phyloP scores from a whole-genome alignment of 2,329 filamentous ascomycete genomes.

The Hypoxylon sp. region DNA sequence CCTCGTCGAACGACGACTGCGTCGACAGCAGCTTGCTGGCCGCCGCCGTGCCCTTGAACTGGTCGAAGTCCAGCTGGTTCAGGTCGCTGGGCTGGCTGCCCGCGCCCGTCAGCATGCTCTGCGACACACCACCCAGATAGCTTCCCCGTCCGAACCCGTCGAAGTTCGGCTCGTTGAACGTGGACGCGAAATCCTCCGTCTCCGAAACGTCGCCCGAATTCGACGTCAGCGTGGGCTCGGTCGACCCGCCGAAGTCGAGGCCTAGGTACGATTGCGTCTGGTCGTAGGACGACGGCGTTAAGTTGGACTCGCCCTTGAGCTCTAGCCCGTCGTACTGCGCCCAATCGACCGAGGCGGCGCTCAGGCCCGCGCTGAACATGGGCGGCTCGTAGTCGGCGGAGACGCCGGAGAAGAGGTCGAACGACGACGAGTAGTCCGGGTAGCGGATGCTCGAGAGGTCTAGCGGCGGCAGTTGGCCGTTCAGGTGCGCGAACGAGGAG shows the following conservation, averaged over 20 bases:
- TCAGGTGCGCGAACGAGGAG: conserved; percentile 67
- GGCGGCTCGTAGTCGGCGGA: conserved; percentile 70
- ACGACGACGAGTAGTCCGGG: conserved; percentile 64
- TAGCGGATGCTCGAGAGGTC: conserved; percentile 72
- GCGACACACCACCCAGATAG: conserved; percentile 63
- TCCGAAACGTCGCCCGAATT: conserved; percentile 78
- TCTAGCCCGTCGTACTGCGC: conserved; percentile 67
- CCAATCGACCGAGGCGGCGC: conserved; percentile 70
- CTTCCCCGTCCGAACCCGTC: conserved; percentile 65
- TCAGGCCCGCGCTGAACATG: conserved; percentile 74
- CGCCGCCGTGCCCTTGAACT: conserved; percentile 67
- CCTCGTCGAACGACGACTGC: conserved; percentile 58
- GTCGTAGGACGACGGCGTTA: conserved; percentile 55
- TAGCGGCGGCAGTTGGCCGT: conserved; percentile 69
- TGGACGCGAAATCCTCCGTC: conserved; percentile 70
- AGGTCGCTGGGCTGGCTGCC: conserved; percentile 57
- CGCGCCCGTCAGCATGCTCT: conserved; percentile 59
- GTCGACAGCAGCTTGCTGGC: conserved; percentile 63
- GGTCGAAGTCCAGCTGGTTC: conserved; percentile 68
- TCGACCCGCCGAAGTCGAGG: conserved; percentile 63
- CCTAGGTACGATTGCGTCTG: conserved; percentile 60
- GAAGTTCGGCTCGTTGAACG: conserved; percentile 61
- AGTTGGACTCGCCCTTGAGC: conserved; percentile 55
- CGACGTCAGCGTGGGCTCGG: conserved; percentile 69
- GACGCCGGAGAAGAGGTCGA: conserved; percentile 68